Evolutionary conservation across 1,284 basidiomycete species (phyloP).

Genomic region (Moesziomyces sp.): DNA sequence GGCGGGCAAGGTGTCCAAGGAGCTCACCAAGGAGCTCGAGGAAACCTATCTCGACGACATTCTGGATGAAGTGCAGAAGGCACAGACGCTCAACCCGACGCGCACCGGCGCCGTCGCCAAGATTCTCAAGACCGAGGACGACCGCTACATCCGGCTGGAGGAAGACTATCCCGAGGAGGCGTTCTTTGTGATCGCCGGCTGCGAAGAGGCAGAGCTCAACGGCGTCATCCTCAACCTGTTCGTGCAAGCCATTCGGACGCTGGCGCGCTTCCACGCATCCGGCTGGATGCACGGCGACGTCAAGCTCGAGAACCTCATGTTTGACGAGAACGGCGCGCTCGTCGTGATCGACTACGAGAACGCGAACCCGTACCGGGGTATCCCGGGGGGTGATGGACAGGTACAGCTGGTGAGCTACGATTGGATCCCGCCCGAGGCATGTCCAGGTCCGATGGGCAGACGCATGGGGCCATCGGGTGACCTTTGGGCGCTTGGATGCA

Average conservation of each 20-base stretch:
- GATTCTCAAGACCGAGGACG: conserved; percentile 60
- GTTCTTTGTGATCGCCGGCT: conserved; percentile 66
- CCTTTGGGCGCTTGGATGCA: conserved; percentile 64
- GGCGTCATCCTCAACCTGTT: conserved; percentile 61
- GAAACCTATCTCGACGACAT: conserved; percentile 63
- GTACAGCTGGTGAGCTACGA: conserved; percentile 63
- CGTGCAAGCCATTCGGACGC: conserved; percentile 49
- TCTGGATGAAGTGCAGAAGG: conserved; percentile 64
- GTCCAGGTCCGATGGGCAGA: conserved; percentile 52
- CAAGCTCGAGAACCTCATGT: conserved; percentile 67
- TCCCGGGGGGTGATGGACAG: conserved; percentile 58
- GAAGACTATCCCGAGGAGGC: conserved; percentile 67
- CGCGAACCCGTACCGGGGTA: conserved; percentile 63
- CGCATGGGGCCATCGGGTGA: conserved; percentile 63
- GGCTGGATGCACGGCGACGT: conserved; percentile 67
- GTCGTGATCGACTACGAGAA: conserved; percentile 67
- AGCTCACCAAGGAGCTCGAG: conserved; percentile 44
- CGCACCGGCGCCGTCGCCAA: conserved; percentile 42
- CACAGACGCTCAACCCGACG: conserved; percentile 59
- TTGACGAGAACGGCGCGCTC: conserved; percentile 51
- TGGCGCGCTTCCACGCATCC: conserved; percentile 57
- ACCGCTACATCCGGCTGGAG: conserved; percentile 61
- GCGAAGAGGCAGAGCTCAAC: conserved; percentile 60
- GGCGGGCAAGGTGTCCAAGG: conserved; percentile 19
- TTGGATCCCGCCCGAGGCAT: conserved; percentile 65